These are phyloP conservation scores for Ceratocystis diversiconidia DNA, from an alignment of 2,329 filamentous ascomycete species.

Conservation along the genomic window DNA sequence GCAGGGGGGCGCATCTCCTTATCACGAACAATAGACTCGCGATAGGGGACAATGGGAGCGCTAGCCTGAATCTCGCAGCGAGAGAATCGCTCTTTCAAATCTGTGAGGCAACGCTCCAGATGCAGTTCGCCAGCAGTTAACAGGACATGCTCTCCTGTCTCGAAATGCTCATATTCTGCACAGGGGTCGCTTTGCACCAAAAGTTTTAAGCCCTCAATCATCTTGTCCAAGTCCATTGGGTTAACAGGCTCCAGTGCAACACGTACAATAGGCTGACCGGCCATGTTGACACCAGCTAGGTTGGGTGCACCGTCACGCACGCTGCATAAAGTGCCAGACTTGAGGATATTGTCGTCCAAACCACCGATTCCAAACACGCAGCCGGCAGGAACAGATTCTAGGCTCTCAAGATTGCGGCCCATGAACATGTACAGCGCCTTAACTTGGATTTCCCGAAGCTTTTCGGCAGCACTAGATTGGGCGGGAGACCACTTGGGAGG, in stretches of 20 bases:
- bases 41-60: conserved; percentile 86
- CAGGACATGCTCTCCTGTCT: conserved; percentile 88
- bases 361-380: conserved; percentile 92
- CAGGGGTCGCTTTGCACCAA: conserved; percentile 93
- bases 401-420: conserved; percentile 73
- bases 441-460: conserved; percentile 69
- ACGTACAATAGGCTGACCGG: conserved; percentile 80
- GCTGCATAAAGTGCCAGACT: conserved; percentile 86
- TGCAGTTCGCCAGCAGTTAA: conserved; percentile 89
- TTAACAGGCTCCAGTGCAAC: conserved; percentile 90
- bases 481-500: conserved; percentile 86
- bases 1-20: conserved; percentile 85
- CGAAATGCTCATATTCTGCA: conserved; percentile 85
- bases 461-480: conserved; percentile 53
- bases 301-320: conserved; percentile 77
- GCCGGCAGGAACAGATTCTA: conserved; percentile 76
- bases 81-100: conserved; percentile 83
- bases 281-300: conserved; percentile 67
- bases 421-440: conserved; percentile 89
- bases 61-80: conserved; percentile 89
- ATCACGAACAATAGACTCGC: conserved; percentile 76
- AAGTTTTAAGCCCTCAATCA: conserved; percentile 76
- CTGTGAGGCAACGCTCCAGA: conserved; percentile 83
- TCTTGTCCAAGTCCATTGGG: conserved; percentile 80
- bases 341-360: conserved; percentile 83